phyloP scores from a whole-genome alignment of 1,284 basidiomycete species.

The Cerioporus squamosus region DNA sequence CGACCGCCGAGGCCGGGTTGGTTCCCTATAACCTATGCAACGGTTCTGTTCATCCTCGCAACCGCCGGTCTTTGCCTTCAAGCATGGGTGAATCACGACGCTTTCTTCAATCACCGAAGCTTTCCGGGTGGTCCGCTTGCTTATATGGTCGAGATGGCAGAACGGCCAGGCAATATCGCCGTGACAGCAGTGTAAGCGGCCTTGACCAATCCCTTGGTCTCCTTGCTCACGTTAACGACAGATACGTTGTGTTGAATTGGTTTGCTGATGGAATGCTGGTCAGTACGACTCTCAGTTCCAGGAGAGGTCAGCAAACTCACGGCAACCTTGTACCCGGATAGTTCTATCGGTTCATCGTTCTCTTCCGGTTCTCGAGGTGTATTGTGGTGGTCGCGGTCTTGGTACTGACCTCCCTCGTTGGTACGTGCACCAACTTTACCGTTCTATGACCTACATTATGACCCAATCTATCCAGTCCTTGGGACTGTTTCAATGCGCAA shows the following conservation, averaged over 20 bases:
- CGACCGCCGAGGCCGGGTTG: background rate
- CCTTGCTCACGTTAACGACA: slow-evolving; percentile 8
- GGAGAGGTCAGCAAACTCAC: background rate
- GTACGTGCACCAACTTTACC: slow-evolving; percentile 12
- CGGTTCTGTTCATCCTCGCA: slow-evolving; percentile 25
- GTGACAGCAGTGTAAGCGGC: slow-evolving; percentile 32
- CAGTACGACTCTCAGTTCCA: background rate
- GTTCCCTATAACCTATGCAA: slow-evolving; percentile 21
- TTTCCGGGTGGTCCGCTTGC: slow-evolving; percentile 26
- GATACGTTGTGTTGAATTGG: slow-evolving; percentile 40
- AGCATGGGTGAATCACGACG: slow-evolving; percentile 27
- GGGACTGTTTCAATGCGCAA: slow-evolving; percentile 30
- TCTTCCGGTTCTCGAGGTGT: slow-evolving; percentile 17
- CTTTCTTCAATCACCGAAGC: slow-evolving; percentile 24
- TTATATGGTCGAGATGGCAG: slow-evolving; percentile 26
- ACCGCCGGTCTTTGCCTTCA: slow-evolving; percentile 31
- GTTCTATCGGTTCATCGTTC: slow-evolving; percentile 32
- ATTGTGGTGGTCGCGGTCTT: background rate
- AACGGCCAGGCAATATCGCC: slow-evolving; percentile 25
- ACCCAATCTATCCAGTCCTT: slow-evolving; percentile 23
- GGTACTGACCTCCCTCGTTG: slow-evolving; percentile 16
- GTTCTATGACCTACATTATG: too few relatives aligned
- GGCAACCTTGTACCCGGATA: too few relatives aligned
- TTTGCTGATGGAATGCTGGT: slow-evolving; percentile 38
- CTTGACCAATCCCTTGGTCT: background rate